phyloP scores from a whole-genome alignment of 345 rosid species.

The Balakata baccata region DNA sequence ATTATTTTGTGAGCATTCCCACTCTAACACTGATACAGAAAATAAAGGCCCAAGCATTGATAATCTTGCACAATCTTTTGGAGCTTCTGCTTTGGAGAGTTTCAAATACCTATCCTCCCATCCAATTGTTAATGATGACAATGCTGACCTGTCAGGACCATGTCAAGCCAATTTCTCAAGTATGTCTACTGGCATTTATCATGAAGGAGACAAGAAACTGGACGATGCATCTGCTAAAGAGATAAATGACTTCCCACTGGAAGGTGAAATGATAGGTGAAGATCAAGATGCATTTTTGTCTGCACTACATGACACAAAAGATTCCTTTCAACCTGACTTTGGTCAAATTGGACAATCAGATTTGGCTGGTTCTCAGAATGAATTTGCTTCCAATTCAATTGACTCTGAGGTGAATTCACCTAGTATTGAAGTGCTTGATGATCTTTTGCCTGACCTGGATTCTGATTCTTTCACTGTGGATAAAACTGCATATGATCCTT shows the following conservation, averaged over 20 bases:
- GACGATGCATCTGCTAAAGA: constrained; percentile 35
- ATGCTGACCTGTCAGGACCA: constrained; percentile 15
- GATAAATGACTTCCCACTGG: constrained; percentile 29
- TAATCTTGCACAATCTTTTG: constrained; percentile 17
- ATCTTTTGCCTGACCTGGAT: constrained; percentile 33
- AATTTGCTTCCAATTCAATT: constrained; percentile 19
- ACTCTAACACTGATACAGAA: constrained; percentile 20
- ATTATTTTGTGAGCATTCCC: constrained; percentile 16
- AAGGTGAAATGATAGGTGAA: constrained; percentile 39
- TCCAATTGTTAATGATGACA: constrained; percentile 23
- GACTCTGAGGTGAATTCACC: constrained; percentile 14
- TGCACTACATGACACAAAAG: constrained; percentile 41
- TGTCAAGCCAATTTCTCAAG: constrained; percentile 22
- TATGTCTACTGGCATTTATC: constrained; percentile 30
- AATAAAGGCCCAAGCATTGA: constrained; percentile 20
- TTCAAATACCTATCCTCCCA: constrained; percentile 9
- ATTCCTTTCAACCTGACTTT: constrained; percentile 19
- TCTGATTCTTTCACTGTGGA: constrained; percentile 32
- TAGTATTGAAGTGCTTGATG: constrained; percentile 27
- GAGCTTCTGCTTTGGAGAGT: constrained; percentile 7
- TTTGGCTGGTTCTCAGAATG: constrained; percentile 22
- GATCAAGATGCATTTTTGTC: constrained; percentile 49
- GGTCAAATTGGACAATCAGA: constrained; percentile 13
- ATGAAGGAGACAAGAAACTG: constrained; percentile 36
- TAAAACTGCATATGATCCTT: constrained; percentile 50